These are phyloP conservation scores for Cyberlindnera nakhonratchasimensis DNA, from an alignment of 805 yeast genomes.

Conservation along the genomic window DNA sequence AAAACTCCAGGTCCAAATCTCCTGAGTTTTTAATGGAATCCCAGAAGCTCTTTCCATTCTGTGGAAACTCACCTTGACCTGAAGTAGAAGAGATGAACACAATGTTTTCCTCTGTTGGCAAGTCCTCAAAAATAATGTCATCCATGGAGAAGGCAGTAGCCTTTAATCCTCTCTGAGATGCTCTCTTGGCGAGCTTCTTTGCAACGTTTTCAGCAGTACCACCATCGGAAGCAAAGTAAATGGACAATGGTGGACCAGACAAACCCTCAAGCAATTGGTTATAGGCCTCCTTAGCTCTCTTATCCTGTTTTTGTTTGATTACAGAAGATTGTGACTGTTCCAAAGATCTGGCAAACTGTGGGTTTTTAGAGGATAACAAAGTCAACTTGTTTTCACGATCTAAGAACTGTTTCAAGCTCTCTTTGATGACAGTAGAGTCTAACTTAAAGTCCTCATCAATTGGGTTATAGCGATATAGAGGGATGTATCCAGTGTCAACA, in stretches of 20 bases:
- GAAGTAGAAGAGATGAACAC: slow-evolving; percentile 79
- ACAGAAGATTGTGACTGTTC: slow-evolving; percentile 58
- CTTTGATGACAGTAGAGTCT: slow-evolving; percentile 79
- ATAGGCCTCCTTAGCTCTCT: slow-evolving; percentile 74
- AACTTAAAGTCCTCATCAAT: slow-evolving; percentile 55
- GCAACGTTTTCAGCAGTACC: slow-evolving; percentile 89
- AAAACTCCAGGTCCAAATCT: slow-evolving; percentile 65
- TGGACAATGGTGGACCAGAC: slow-evolving; percentile 77
- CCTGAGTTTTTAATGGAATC: slow-evolving; percentile 60
- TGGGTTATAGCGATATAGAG: slow-evolving; percentile 85
- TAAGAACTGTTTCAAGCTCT: slow-evolving; percentile 72
- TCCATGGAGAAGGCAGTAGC: slow-evolving; percentile 55
- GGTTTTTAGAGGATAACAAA: slow-evolving; percentile 63
- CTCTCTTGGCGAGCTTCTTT: slow-evolving; percentile 51
- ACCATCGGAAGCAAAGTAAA: slow-evolving; percentile 88
- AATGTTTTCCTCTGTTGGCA: slow-evolving; percentile 48
- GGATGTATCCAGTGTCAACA: slow-evolving; percentile 96
- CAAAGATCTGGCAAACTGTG: slow-evolving; percentile 74
- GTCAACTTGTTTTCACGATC: slow-evolving; percentile 89
- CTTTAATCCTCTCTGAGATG: slow-evolving; percentile 50
- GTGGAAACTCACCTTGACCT: slow-evolving; percentile 93
- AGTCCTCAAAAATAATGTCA: slow-evolving; percentile 52
- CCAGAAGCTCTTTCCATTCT: slow-evolving; percentile 75
- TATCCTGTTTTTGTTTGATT: slow-evolving; percentile 54
- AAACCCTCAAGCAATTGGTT: slow-evolving; percentile 76